phyloP scores from a whole-genome alignment of 768 basidiomycete genomes.

The Boletus vinaceobasis region DNA sequence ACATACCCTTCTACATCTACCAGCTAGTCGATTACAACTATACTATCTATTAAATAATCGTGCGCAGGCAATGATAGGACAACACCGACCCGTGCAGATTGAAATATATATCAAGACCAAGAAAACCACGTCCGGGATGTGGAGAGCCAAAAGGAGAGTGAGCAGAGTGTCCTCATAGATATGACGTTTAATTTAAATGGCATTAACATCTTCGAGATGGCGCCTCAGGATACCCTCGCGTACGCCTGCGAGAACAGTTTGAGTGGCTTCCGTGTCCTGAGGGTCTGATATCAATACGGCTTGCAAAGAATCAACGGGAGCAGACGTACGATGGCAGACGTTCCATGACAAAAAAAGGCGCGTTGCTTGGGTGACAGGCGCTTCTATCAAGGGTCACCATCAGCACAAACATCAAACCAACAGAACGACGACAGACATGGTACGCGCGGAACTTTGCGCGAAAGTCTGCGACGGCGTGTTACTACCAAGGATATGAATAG shows the following conservation, averaged over 20 bases:
- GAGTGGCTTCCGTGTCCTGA: constrained; percentile 39
- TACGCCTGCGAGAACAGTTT: constrained; percentile 37
- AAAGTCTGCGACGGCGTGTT: constrained; percentile 45
- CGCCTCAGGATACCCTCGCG: constrained; percentile 39
- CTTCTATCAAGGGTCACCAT: constrained; percentile 36
- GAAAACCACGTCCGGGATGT: no score
- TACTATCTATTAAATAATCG: not conserved
- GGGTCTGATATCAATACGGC: no score
- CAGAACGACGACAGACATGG: constrained; percentile 43
- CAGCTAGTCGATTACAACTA: not conserved
- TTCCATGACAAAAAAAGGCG: constrained; percentile 66
- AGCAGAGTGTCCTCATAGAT: not conserved
- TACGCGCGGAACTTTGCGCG: constrained; percentile 63
- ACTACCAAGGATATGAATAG: not conserved
- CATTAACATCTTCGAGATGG: constrained; percentile 32
- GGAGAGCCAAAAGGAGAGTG: no score
- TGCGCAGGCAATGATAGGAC: not conserved
- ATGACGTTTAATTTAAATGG: constrained; percentile 21
- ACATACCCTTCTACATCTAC: not conserved
- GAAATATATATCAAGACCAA: no score
- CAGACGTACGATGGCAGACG: constrained; percentile 68
- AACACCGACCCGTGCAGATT: no score
- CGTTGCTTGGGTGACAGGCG: constrained; percentile 54
- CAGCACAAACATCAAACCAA: not conserved
- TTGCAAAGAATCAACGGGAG: no score